phyloP scores from a whole-genome alignment of 768 basidiomycete species.

The Lactarius sanguifluus region DNA sequence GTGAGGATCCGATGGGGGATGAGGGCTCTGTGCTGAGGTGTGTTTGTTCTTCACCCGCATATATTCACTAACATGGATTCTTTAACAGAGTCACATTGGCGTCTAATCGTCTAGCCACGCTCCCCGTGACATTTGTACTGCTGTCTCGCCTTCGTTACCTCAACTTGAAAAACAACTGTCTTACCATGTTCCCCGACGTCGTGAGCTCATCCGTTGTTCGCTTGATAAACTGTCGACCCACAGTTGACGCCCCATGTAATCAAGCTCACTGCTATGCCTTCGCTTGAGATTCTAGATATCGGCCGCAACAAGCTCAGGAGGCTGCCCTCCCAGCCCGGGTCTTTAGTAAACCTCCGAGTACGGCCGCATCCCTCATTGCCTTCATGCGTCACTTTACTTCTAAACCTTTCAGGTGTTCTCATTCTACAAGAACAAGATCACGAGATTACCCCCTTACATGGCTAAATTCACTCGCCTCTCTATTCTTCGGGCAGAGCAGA shows the following conservation, averaged over 20 bases:
- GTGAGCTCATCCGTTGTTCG: conserved; percentile 49
- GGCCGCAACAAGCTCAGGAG: conserved; percentile 87
- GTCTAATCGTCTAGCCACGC: conserved; percentile 75
- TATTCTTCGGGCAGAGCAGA: conserved; percentile 84
- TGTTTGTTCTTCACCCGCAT: conserved; percentile 33
- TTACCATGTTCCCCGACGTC: conserved; percentile 81
- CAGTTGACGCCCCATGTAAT: conserved; percentile 12
- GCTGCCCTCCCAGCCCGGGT: conserved; percentile 78
- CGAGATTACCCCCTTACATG: conserved; percentile 76
- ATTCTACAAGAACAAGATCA: conserved; percentile 81
- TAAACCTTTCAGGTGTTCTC: conserved; percentile 66
- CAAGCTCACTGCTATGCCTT: conserved; percentile 80
- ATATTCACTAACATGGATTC: background rate
- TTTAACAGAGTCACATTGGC: conserved; percentile 74
- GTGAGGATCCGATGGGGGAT: conserved; percentile 46
- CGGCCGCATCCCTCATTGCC: conserved; percentile 26
- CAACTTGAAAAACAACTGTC: conserved; percentile 81
- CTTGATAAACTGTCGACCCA: background rate
- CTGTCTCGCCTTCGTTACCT: conserved; percentile 78
- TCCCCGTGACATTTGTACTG: conserved; percentile 73
- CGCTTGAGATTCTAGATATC: conserved; percentile 91
- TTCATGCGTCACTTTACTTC: conserved; percentile 2
- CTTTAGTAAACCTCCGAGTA: conserved; percentile 73
- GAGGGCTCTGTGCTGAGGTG: conserved; percentile 63
- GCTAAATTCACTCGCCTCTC: conserved; percentile 67